These are phyloP conservation scores for Arabis hirsuta DNA, from an alignment of 345 rosid genomes.

Conservation along the genomic window DNA sequence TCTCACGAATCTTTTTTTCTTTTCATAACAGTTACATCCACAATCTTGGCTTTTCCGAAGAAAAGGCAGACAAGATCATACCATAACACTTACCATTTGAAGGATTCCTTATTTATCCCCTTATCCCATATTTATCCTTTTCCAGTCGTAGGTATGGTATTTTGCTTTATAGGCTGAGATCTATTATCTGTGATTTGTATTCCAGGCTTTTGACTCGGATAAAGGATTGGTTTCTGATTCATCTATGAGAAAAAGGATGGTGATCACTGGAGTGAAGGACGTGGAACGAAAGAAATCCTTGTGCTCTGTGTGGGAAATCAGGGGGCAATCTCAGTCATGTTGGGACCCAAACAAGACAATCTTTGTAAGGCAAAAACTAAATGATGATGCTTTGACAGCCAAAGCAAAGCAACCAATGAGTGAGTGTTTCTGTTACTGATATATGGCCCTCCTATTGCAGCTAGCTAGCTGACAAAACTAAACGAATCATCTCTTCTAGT, in stretches of 20 bases:
- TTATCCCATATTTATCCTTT: constrained; percentile 44
- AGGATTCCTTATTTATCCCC: constrained; percentile 46
- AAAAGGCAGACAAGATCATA: constrained; percentile 54
- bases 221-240: constrained; percentile 49
- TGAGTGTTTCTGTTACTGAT: constrained; percentile 45
- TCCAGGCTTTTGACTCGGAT: constrained; percentile 55
- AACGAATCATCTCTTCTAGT: constrained; percentile 27
- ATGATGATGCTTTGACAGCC: constrained; percentile 49
- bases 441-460: constrained; percentile 40
- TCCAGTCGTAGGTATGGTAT: constrained; percentile 47
- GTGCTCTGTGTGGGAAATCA: constrained; percentile 44
- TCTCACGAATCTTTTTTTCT: constrained; percentile 72
- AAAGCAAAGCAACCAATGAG: constrained; percentile 47
- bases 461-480: constrained; percentile 40
- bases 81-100: constrained; percentile 46
- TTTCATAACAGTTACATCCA: constrained; percentile 83
- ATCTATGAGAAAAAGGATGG: constrained; percentile 43
- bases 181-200: constrained; percentile 26
- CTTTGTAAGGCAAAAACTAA: constrained; percentile 35
- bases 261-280: constrained; percentile 46
- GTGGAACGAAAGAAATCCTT: constrained; percentile 43
- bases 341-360: constrained; percentile 53
- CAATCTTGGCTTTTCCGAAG: constrained; percentile 52
- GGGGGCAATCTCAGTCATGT: constrained; percentile 47
- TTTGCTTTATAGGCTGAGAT: constrained; percentile 38